These are phyloP conservation scores for Aspergillus unguis DNA, from an alignment of 2,329 filamentous ascomycete species.

Conservation along the genomic window DNA sequence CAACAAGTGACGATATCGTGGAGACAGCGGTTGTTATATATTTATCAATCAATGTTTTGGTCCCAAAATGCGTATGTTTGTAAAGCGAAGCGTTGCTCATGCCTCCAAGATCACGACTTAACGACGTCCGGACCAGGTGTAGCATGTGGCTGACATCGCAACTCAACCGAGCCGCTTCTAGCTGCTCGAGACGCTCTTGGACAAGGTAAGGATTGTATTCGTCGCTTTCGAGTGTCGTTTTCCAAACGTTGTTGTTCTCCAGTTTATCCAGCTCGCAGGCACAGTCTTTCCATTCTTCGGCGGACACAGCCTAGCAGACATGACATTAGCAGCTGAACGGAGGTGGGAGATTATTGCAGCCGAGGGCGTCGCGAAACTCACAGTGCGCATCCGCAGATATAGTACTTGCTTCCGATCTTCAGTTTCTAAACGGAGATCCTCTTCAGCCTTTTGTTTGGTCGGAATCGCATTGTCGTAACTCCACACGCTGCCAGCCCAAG, in stretches of 20 bases:
- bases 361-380: slow-evolving; percentile 37
- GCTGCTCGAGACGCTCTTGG: slow-evolving; percentile 63
- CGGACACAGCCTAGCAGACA: slow-evolving; percentile 58
- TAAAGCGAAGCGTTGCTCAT: slow-evolving; percentile 84
- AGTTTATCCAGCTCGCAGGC: slow-evolving; percentile 74
- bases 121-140: slow-evolving; percentile 72
- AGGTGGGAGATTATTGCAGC: slow-evolving; percentile 5
- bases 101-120: slow-evolving; percentile 76
- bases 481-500: slow-evolving; percentile 35
- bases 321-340: neutral
- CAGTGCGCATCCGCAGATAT: slow-evolving; percentile 63
- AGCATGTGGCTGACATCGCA: slow-evolving; percentile 75
- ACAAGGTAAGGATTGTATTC: slow-evolving; percentile 73
- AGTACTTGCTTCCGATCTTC: slow-evolving; percentile 63
- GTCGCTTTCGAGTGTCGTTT: slow-evolving; percentile 60
- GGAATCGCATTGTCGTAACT: slow-evolving; percentile 52
- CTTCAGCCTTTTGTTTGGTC: slow-evolving; percentile 40
- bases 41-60: slow-evolving; percentile 79
- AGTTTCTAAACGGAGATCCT: slow-evolving; percentile 45
- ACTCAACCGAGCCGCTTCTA: slow-evolving; percentile 69
- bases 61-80: slow-evolving; percentile 78
- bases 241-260: slow-evolving; percentile 81
- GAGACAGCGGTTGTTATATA: slow-evolving; percentile 78
- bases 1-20: slow-evolving; percentile 69
- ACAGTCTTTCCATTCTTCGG: slow-evolving; percentile 70